These are phyloP conservation scores for Beauveria varroae DNA, from an alignment of 2,329 filamentous ascomycete species.

Conservation along the genomic window DNA sequence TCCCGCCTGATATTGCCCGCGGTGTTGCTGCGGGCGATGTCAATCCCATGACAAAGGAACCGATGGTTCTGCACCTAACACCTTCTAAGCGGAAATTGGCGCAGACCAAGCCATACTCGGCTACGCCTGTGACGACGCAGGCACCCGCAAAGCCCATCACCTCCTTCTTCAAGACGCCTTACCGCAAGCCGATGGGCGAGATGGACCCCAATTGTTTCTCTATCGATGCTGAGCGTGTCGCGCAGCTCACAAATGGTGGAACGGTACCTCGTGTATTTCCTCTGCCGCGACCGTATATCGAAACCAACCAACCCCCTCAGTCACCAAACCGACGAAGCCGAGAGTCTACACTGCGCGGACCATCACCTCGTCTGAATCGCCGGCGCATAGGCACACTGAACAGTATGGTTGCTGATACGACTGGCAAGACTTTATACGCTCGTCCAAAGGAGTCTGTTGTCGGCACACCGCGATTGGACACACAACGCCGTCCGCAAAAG, in stretches of 20 bases:
- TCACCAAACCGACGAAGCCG: constrained; percentile 13
- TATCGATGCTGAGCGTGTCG: constrained; percentile 40
- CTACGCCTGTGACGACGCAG: constrained; percentile 14
- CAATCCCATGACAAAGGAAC: constrained; percentile 80
- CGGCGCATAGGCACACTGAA: constrained; percentile 46
- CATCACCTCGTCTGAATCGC: constrained; percentile 35
- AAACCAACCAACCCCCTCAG: constrained; percentile 23
- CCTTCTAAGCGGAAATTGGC: constrained; percentile 36
- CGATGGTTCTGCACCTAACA: constrained; percentile 36
- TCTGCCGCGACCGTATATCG: constrained; percentile 49
- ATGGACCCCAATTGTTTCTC: constrained; percentile 57
- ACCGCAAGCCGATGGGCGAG: constrained; percentile 50
- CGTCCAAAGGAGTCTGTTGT: constrained; percentile 14
- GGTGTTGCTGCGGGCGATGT: constrained; percentile 75
- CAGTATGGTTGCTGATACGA: constrained; percentile 30
- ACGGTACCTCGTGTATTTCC: constrained; percentile 50
- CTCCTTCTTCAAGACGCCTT: constrained; percentile 44
- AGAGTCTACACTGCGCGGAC: constrained; percentile 18
- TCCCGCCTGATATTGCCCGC: constrained; percentile 61
- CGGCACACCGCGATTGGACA: constrained; percentile 17
- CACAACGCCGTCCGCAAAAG: constrained; percentile 39
- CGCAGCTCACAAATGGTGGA: constrained; percentile 41
- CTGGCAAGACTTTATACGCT: constrained; percentile 15
- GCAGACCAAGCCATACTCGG: constrained; percentile 21
- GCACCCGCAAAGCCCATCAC: constrained; percentile 42